Base-by-base conservation (phyloP, 176 grass and related monocot species). In the Aechmea fasciata region DNA sequence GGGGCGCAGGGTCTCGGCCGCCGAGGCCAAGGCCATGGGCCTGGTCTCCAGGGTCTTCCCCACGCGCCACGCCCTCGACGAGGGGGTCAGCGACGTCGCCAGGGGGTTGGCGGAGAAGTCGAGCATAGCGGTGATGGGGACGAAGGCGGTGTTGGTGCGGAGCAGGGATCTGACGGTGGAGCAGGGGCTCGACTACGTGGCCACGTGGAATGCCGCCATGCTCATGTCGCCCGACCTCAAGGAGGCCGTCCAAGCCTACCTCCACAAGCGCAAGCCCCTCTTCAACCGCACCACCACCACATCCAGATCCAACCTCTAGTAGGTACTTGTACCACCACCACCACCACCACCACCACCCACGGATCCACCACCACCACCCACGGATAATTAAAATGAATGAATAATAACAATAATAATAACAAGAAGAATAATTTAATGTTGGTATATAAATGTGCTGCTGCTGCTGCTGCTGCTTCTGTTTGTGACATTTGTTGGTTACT, bases 111-210 rank as follows among this genome's bases (percentile, higher is more conserved):
- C 88, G 24, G 86, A 87, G 77, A 97, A 97, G 73, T 87, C 93
- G 11, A 71, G 80, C 63, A 66, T 74, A 51, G 86, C 93, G 13
- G 77, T 97, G 81, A 97, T 90, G 84, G 89, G 86, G 62, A 92
- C 89, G 48, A 92, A 97, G 79, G 81, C 78, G 3, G 79, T 89
- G 64, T 76, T 90, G 77, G 74, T 97, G 61, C 83, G 82, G 81
- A 92, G 93, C 69, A 84, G 93, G 9, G 89, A 97, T 75, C 77
- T 87, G 33, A 97, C 86, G 25, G 79, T 92, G 53, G 86, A 92
- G 53, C 89, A 97, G 73, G 93, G 86, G 19, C 73, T 92, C 70
- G 93, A 97, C 48, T 78, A 97, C 79, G 86, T 83, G 13, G 89
- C 89, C 0, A 92, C 89, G 2, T 97, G 93, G 93, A 97, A 97